Evolutionary conservation across 192 early-diverging fungal genomes (phyloP).

Genomic region (Lobosporangium transversale): DNA sequence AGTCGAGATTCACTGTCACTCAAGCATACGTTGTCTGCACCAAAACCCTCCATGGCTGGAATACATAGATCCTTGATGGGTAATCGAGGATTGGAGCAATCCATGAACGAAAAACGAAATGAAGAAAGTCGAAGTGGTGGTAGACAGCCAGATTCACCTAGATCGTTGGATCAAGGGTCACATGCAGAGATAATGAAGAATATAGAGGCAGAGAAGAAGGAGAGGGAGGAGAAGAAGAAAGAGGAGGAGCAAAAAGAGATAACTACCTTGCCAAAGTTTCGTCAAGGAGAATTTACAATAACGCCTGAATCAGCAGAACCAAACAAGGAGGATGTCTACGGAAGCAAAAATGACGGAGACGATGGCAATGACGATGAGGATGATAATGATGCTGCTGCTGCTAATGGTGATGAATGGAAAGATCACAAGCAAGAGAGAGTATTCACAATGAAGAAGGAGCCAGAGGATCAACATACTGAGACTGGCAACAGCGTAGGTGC

Average conservation of each 20-base stretch:
- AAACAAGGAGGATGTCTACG: too few relatives aligned
- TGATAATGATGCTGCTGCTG: neutral
- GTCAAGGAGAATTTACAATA: constrained; percentile 11
- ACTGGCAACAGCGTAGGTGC: neutral
- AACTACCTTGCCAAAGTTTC: constrained; percentile 20
- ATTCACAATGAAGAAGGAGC: constrained; percentile 12
- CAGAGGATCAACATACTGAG: neutral
- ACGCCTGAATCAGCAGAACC: neutral
- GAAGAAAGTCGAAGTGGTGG: neutral
- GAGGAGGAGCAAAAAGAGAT: neutral
- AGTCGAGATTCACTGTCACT: constrained; percentile 14
- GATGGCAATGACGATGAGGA: constrained; percentile 33
- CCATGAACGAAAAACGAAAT: neutral
- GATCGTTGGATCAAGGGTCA: constrained; percentile 38
- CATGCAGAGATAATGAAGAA: constrained; percentile 12
- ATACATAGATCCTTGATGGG: constrained; percentile 42
- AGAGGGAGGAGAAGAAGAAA: constrained; percentile 8
- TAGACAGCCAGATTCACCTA: constrained; percentile 12
- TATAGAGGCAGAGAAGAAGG: neutral
- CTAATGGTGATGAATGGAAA: constrained; percentile 4
- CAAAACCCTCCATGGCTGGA: constrained; percentile 29
- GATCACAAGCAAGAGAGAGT: constrained; percentile 20
- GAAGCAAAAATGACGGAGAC: too few relatives aligned
- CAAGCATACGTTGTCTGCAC: constrained; percentile 27
- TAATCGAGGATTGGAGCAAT: neutral